Evolutionary conservation across 208 protist genomes (phyloP).

Genomic region (Trypanosomatidae sp.): DNA sequence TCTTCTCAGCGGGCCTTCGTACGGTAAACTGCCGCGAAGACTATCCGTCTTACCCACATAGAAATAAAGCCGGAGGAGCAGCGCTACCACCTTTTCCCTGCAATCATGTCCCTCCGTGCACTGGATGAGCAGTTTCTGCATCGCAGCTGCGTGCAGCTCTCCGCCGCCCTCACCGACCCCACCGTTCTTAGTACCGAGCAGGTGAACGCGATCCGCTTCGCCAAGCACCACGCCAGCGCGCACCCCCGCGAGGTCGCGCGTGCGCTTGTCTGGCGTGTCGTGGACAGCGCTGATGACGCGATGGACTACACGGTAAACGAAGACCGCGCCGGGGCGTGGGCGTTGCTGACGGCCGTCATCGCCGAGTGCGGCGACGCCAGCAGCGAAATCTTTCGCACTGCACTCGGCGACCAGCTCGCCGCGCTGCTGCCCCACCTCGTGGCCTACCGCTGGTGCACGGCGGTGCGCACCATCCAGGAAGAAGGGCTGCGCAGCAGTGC

Average conservation of each 20-base stretch:
- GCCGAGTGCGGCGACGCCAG: conserved; percentile 55
- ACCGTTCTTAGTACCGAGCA: conserved; percentile 50
- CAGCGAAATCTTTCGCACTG: conserved; percentile 47
- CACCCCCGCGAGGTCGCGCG: conserved; percentile 69
- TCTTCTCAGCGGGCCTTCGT: too few relatives aligned
- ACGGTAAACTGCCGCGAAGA: too few relatives aligned
- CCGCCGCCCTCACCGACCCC: conserved; percentile 49
- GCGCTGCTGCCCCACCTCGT: conserved; percentile 75
- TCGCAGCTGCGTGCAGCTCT: conserved; percentile 87
- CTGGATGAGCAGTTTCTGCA: conserved; percentile 74
- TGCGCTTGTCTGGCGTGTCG: conserved; percentile 79
- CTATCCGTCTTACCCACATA: too few relatives aligned
- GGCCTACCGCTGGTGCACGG: conserved; percentile 65
- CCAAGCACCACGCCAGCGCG: conserved; percentile 54
- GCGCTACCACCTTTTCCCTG: too few relatives aligned
- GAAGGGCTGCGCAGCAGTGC: conserved; percentile 20
- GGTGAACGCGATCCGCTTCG: conserved; percentile 65
- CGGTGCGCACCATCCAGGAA: conserved; percentile 21
- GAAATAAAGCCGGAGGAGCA: too few relatives aligned
- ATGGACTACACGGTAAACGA: conserved; percentile 28
- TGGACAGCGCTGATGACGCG: conserved; percentile 65
- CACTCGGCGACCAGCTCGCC: conserved; percentile 64
- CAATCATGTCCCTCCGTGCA: too few relatives aligned
- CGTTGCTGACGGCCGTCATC: conserved; percentile 61
- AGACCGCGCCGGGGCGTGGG: conserved; percentile 79